Base-by-base conservation (phyloP, 2,329 filamentous ascomycete genomes). In the Pseudogymnoascus sp. region DNA sequence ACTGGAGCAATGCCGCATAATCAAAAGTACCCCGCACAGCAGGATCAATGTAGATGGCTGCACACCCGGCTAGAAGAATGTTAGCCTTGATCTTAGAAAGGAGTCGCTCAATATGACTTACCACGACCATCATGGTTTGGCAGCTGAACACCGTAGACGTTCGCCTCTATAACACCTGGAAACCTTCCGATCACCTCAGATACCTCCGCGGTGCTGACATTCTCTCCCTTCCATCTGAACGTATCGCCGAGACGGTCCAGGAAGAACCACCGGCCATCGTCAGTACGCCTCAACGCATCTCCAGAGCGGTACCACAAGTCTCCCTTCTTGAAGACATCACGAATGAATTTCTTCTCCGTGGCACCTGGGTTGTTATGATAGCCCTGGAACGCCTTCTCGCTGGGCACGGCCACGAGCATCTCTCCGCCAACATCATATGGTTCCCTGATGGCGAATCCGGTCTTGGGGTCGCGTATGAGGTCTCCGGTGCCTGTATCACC, bases 191-290 rank as follows among this genome's bases (percentile, higher is more conserved):
- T 73, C 0, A 84, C 79, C 68, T 88, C 84, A 1, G 85, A 80
- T 0, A 90, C 88, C 73, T 90, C 88, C 10, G 85, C 77, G 42
- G 85, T 88, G 10, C 82, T 85, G 42, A 88, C 84, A 67, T 88
- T 88, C 74, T 88, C 85, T 61, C 83, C 83, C 73, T 90, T 90
- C 88, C 88, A 90, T 33, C 88, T 81, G 74, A 87, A 91, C 0
- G 88, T 91, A 72, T 91, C 88, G 1, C 88, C 88, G 1, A 90
- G 79, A 4, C 86, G 78, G 68, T 91, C 88, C 38, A 87, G 74
- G 73, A 91, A 91, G 74, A 81, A 90, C 83, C 85, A 87, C 9
- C 85, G 77, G 0, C 88, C 88, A 61, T 91, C 86, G 1, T 67
- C 67, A 65, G 87, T 83, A 19, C 83, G 78, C 2, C 84, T 76